These are phyloP conservation scores for Antitrichia curtipendula DNA, from an alignment of 225 moss, liverwort and hornwort species.

Conservation along the genomic window DNA sequence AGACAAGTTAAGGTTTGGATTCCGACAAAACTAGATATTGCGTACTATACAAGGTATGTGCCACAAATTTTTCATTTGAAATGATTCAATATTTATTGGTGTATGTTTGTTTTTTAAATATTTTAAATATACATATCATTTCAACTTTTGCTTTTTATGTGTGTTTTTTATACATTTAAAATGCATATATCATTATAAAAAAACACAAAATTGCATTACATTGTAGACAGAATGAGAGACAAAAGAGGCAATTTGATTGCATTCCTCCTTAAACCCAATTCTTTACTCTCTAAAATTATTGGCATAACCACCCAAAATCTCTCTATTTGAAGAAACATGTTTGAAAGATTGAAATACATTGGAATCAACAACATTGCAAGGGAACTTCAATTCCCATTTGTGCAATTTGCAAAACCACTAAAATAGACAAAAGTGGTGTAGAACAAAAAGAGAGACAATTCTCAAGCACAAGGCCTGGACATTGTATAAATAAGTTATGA, in stretches of 20 bases:
- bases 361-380: not conserved
- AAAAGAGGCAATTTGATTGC: not conserved
- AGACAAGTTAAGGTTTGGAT: not conserved
- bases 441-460: not conserved
- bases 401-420: not conserved
- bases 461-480: fast-evolving
- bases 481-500: not conserved
- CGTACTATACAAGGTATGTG: not conserved
- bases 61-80: not conserved
- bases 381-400: fast-evolving
- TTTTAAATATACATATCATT: not conserved
- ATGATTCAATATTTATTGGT: not conserved
- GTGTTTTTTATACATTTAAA: not conserved
- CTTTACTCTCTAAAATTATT: not conserved
- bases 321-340: fast-evolving
- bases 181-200: not conserved
- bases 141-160: not conserved
- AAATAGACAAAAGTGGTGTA: not conserved
- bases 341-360: not conserved
- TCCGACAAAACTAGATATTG: not conserved
- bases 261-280: not conserved
- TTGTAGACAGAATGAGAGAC: not conserved
- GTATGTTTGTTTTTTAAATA: not conserved
- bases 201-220: not conserved
- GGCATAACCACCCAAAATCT: fast-evolving